Conservation (phyloP, 768 basidiomycete species). For the Pleurotus citrinopileatus region DNA sequence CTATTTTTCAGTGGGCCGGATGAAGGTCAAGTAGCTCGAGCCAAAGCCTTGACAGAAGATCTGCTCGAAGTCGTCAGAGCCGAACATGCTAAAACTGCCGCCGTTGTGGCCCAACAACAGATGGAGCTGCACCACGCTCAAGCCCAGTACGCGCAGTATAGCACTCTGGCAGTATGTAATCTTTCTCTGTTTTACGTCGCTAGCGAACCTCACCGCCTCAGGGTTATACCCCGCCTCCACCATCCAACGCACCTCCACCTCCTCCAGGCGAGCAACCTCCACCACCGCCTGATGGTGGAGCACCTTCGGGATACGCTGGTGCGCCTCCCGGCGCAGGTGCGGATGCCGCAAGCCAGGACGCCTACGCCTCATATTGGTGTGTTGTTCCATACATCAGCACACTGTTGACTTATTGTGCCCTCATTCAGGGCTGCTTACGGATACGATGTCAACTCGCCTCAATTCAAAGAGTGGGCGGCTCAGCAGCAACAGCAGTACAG, state of each 20-base stretch:
- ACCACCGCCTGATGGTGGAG: constrained; percentile 35
- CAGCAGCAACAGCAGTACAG: constrained; percentile 68
- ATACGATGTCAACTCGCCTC: constrained; percentile 78
- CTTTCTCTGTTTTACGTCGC: not conserved
- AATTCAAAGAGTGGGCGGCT: constrained; percentile 78
- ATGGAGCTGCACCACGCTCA: constrained; percentile 87
- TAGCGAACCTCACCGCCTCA: constrained; percentile 12
- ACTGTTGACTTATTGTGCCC: not conserved
- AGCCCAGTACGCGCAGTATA: constrained; percentile 74
- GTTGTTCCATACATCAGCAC: constrained; percentile 18
- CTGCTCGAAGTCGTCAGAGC: constrained; percentile 83
- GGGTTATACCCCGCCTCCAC: constrained; percentile 50
- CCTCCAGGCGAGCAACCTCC: constrained; percentile 43
- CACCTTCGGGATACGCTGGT: constrained; percentile 38
- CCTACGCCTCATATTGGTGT: constrained; percentile 61
- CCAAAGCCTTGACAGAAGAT: constrained; percentile 86
- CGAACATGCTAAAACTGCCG: constrained; percentile 82
- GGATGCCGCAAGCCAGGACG: constrained; percentile 43
- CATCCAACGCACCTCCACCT: constrained; percentile 51
- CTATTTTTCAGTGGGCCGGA: constrained; percentile 62
- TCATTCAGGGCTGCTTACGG: constrained; percentile 73
- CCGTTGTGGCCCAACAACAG: constrained; percentile 67
- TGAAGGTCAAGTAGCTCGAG: constrained; percentile 80
- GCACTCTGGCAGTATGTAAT: constrained; percentile 52
- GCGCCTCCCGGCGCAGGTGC: constrained; percentile 37